Evolutionary conservation across 2,329 filamentous ascomycete genomes (phyloP).

Genomic region (Beauveria rudraprayagi): DNA sequence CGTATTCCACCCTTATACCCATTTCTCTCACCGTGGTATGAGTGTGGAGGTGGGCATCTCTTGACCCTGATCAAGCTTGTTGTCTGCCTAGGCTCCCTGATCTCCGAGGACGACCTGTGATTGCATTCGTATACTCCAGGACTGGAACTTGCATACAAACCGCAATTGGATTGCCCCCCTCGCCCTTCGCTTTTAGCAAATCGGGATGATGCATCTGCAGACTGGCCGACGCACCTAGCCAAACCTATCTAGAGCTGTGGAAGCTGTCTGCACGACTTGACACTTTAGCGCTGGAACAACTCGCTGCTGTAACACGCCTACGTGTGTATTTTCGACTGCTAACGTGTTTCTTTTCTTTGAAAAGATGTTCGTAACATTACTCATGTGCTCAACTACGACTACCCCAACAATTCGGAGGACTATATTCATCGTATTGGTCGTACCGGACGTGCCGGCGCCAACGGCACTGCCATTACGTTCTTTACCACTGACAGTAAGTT

Average conservation of each 20-base stretch:
- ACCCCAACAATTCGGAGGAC: slow-evolving; percentile 98
- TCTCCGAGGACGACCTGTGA: slow-evolving; percentile 45
- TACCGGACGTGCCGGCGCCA: slow-evolving; percentile 89
- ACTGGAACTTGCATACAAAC: slow-evolving; percentile 44
- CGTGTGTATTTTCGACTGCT: slow-evolving; percentile 50
- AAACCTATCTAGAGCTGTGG: slow-evolving; percentile 26
- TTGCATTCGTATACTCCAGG: slow-evolving; percentile 33
- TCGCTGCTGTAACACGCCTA: slow-evolving; percentile 45
- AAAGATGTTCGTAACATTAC: slow-evolving; percentile 99
- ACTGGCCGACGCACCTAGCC: slow-evolving; percentile 30
- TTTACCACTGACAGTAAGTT: slow-evolving; percentile 98
- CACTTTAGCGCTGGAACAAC: slow-evolving; percentile 45
- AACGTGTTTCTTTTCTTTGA: slow-evolving; percentile 57
- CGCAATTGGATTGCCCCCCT: slow-evolving; percentile 53
- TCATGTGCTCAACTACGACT: slow-evolving; percentile 99
- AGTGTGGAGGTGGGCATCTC: slow-evolving; percentile 68
- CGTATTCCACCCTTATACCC: slow-evolving; percentile 67
- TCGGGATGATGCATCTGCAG: slow-evolving; percentile 40
- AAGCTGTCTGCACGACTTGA: slow-evolving; percentile 6
- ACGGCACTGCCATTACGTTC: slow-evolving; percentile 93
- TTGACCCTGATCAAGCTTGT: slow-evolving; percentile 63
- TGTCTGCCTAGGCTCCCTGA: slow-evolving; percentile 51
- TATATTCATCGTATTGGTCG: slow-evolving; percentile 96
- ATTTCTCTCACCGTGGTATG: slow-evolving; percentile 53
- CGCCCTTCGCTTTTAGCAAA: slow-evolving; percentile 32